These are phyloP conservation scores for Oleoguttula mirabilis DNA, from an alignment of 495 filamentous ascomycete genomes.

Conservation along the genomic window DNA sequence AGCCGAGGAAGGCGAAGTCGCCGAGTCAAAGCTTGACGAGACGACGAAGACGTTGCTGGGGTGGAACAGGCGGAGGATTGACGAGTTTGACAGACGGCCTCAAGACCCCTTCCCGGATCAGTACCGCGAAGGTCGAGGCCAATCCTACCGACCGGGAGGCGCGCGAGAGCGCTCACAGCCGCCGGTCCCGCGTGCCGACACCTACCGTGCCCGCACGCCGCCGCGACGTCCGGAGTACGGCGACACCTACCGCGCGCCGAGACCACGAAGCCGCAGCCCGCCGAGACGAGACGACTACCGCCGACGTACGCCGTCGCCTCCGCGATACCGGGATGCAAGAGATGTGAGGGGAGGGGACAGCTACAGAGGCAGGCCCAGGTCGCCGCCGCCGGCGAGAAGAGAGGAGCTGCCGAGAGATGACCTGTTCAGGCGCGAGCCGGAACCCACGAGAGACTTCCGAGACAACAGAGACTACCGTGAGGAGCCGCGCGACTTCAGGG, in stretches of 20 bases:
- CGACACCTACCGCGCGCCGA: slow-evolving; percentile 31
- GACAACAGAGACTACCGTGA: slow-evolving; percentile 15
- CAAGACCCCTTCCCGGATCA: slow-evolving; percentile 7
- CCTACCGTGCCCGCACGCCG: slow-evolving; percentile 22
- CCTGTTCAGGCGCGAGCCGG: slow-evolving; percentile 18
- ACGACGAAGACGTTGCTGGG: no score
- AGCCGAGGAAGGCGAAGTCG: not conserved
- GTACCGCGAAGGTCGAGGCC: slow-evolving; percentile 14
- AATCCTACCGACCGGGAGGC: slow-evolving; percentile 30
- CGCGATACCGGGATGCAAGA: slow-evolving; percentile 12
- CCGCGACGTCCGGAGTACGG: slow-evolving; percentile 16
- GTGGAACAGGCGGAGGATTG: no score
- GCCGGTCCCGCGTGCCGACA: slow-evolving; percentile 5
- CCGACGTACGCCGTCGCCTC: slow-evolving; percentile 10
- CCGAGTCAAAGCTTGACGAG: no score
- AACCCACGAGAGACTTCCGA: slow-evolving; percentile 13
- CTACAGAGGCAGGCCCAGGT: slow-evolving; percentile 25
- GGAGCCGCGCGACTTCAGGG: slow-evolving; percentile 1
- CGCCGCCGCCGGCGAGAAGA: slow-evolving; percentile 25
- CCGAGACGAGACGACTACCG: slow-evolving; percentile 19
- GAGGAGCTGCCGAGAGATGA: slow-evolving; percentile 21
- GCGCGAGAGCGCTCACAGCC: slow-evolving; percentile 17
- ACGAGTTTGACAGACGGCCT: not conserved
- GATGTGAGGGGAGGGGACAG: slow-evolving; percentile 18
- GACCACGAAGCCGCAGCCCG: slow-evolving; percentile 15